Percentiles rank a stretch among this genome's conserved stretches.
phyloP scores from a whole-genome alignment of 2,329 filamentous ascomycete species.

The Rutstroemia sp. region DNA sequence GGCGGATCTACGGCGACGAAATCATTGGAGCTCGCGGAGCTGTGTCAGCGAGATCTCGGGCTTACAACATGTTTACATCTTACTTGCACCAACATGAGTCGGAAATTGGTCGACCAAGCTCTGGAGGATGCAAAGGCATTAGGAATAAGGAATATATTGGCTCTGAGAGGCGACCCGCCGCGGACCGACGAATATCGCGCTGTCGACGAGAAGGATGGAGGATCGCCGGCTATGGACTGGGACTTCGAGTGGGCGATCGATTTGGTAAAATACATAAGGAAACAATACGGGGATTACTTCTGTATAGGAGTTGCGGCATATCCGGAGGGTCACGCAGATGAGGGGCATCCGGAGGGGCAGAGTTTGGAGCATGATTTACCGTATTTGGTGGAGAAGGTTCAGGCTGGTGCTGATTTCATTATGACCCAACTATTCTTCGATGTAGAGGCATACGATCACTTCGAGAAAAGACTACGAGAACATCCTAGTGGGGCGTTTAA shows the following conservation, averaged over 20 bases:
- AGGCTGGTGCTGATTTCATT: conserved; percentile 91
- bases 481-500: conserved; percentile 83
- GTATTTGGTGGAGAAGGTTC: conserved; percentile 81
- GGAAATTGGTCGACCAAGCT: conserved; percentile 75
- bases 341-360: conserved; percentile 68
- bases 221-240: conserved; percentile 41
- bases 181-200: conserved; percentile 80
- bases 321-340: conserved; percentile 89
- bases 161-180: conserved; percentile 84
- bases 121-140: conserved; percentile 84
- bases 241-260: conserved; percentile 88
- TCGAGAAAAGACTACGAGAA: conserved; percentile 67
- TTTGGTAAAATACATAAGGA: conserved; percentile 80
- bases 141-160: conserved; percentile 89
- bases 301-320: conserved; percentile 93
- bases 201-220: conserved; percentile 47
- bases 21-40: conserved; percentile 87
- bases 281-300: conserved; percentile 87
- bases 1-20: conserved; percentile 87
- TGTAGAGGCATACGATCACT: conserved; percentile 69
- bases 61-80: conserved; percentile 93
- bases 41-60: conserved; percentile 86
- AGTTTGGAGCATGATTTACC: conserved; percentile 74
- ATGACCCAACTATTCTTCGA: conserved; percentile 99
- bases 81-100: conserved; percentile 97